phyloP scores from a whole-genome alignment of 208 protist genomes.

The Kentomonas sorsogonicus region DNA sequence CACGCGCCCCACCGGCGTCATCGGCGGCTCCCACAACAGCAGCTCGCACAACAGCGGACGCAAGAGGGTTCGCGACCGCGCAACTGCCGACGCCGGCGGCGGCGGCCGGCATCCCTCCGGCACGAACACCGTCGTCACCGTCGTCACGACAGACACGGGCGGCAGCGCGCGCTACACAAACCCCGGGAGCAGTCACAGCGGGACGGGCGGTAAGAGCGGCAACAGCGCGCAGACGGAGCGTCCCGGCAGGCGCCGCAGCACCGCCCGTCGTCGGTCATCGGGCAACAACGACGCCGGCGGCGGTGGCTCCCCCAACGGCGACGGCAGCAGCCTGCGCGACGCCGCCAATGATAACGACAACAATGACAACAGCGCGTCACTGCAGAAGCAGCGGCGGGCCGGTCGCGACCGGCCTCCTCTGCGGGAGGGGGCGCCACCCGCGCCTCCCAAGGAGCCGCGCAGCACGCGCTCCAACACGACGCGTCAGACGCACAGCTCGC shows the following conservation, averaged over 20 bases:
- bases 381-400: too few relatives aligned
- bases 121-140: neutral
- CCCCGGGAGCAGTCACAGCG: neutral
- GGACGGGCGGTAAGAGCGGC: neutral
- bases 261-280: neutral
- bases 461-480: neutral
- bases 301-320: neutral
- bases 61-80: neutral
- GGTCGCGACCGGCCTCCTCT: too few relatives aligned
- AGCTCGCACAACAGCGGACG: neutral
- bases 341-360: neutral
- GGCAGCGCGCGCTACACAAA: neutral
- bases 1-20: neutral
- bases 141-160: neutral
- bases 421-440: too few relatives aligned
- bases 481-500: neutral
- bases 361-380: too few relatives aligned
- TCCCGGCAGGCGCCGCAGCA: neutral
- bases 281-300: neutral
- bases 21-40: slow-evolving; percentile 1
- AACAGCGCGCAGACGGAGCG: neutral
- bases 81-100: neutral
- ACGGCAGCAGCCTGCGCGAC: neutral
- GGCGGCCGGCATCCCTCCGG: neutral
- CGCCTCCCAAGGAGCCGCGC: too few relatives aligned